These are phyloP conservation scores for Fusarium solani-melongenae DNA, from an alignment of 2,329 filamentous ascomycete genomes.

Conservation along the genomic window DNA sequence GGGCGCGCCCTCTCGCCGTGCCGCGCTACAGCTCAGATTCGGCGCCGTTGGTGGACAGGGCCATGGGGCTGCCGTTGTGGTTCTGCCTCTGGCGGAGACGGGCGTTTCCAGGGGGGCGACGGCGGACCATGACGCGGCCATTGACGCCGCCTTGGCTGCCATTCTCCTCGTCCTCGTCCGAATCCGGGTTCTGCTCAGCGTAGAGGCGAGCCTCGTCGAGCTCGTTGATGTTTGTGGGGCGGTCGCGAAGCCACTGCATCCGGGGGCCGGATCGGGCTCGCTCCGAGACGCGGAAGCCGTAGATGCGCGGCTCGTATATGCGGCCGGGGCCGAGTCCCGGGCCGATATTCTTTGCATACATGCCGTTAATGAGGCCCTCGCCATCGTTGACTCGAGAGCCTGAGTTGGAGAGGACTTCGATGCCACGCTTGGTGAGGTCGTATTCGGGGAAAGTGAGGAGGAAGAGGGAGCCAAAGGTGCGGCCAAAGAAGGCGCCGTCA, in stretches of 20 bases:
- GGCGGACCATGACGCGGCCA: conserved; percentile 54
- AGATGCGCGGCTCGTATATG: conserved; percentile 96
- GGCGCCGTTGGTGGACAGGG: conserved; percentile 65
- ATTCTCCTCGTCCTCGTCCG: conserved; percentile 67
- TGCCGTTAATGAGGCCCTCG: conserved; percentile 79
- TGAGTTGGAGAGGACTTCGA: conserved; percentile 62
- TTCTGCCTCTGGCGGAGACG: conserved; percentile 57
- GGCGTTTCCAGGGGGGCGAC: conserved; percentile 56
- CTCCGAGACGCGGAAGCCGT: conserved; percentile 95
- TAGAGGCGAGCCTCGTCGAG: conserved; percentile 80
- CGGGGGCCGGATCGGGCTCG: conserved; percentile 88
- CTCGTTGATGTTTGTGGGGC: conserved; percentile 82
- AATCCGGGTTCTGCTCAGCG: conserved; percentile 64
- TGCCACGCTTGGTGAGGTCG: conserved; percentile 80
- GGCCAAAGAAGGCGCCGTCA: conserved; percentile 97
- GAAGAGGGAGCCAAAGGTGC: conserved; percentile 96
- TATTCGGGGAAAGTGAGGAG: conserved; percentile 99
- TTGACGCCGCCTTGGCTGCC: conserved; percentile 57
- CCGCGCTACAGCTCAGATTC: conserved; percentile 64
- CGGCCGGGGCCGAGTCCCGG: conserved; percentile 84
- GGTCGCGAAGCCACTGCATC: conserved; percentile 95
- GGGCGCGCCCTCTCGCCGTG: conserved; percentile 10
- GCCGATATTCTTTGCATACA: conserved; percentile 86
- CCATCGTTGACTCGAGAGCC: conserved; percentile 52
- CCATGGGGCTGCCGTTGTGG: conserved; percentile 68